Percentiles rank a stretch among this genome's conserved stretches.
Conservation (phyloP, 2,329 filamentous ascomycete species). For the Ramularia collo-cygni region DNA sequence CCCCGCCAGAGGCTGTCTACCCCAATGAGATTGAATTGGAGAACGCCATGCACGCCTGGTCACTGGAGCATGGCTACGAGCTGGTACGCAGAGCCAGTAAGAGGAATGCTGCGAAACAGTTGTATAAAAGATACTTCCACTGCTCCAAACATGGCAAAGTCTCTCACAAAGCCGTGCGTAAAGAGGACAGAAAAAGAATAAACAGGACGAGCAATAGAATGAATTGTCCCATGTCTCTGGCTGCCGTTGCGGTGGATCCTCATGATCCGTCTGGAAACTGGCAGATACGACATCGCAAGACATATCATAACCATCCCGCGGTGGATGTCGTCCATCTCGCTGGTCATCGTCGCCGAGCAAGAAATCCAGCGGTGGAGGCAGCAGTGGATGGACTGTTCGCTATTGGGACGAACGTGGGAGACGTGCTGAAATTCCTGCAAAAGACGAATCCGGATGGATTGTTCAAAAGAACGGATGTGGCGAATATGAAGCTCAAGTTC, state of each 20-base stretch:
- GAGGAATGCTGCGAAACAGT: constrained; percentile 27
- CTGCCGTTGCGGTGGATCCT: constrained; percentile 26
- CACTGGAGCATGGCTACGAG: constrained; percentile 29
- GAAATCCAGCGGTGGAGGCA: constrained; percentile 25
- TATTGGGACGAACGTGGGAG: constrained; percentile 26
- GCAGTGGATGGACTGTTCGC: constrained; percentile 28
- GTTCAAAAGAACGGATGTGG: constrained; percentile 30
- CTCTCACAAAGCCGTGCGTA: constrained; percentile 19
- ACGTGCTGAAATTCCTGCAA: constrained; percentile 28
- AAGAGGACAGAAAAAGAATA: constrained; percentile 15
- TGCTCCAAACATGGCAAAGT: constrained; percentile 29
- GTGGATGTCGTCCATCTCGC: constrained; percentile 23
- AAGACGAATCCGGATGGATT: constrained; percentile 27
- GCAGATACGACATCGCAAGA: constrained; percentile 29
- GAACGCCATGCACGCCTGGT: constrained; percentile 28
- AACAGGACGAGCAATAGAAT: constrained; percentile 26
- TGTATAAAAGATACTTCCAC: constrained; percentile 31
- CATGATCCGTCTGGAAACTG: constrained; percentile 25
- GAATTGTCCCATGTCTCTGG: constrained; percentile 29
- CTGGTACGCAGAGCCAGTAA: constrained; percentile 28
- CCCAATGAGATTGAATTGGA: constrained; percentile 23
- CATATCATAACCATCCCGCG: constrained; percentile 29
- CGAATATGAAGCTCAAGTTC: constrained; percentile 32
- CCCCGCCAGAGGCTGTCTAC: constrained; percentile 27
- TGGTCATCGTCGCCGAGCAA: constrained; percentile 27